Percentiles rank a stretch among this genome's conserved stretches.
phyloP scores from a whole-genome alignment of 1,139 yeast genomes.

The Pichiaceae sp. region DNA sequence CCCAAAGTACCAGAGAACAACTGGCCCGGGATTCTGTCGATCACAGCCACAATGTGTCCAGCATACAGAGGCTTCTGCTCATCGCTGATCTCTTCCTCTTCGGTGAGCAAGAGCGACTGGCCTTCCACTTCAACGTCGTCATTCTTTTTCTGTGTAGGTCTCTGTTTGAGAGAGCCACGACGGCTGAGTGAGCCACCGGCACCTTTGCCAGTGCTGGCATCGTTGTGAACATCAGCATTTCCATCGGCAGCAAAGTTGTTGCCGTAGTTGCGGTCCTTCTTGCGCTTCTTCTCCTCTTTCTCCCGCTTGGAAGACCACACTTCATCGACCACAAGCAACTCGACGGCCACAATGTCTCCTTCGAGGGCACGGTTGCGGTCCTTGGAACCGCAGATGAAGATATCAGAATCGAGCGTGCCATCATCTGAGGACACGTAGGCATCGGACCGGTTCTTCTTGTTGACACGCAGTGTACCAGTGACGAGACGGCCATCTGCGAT shows the following conservation, averaged over 20 bases:
- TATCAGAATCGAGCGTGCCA: conserved; percentile 91
- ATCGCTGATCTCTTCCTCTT: conserved; percentile 93
- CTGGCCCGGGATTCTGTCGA: conserved; percentile 96
- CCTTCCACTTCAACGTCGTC: conserved; percentile 99
- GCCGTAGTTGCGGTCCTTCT: conserved; percentile 48
- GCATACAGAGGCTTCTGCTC: conserved; percentile 92
- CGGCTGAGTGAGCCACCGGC: conserved; percentile 44
- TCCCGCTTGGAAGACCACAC: conserved; percentile 97
- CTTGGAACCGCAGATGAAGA: conserved; percentile 96
- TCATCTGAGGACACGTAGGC: conserved; percentile 90
- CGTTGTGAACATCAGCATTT: conserved; percentile 49
- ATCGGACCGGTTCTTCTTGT: conserved; percentile 91
- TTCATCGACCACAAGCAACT: conserved; percentile 87
- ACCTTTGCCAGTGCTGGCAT: conserved; percentile 42
- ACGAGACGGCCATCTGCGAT: conserved; percentile 87
- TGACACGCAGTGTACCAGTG: conserved; percentile 86
- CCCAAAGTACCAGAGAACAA: conserved; percentile 91
- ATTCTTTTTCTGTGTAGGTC: conserved; percentile 97
- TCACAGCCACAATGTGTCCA: conserved; percentile 96
- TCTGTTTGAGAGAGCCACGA: conserved; percentile 85
- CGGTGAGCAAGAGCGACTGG: conserved; percentile 80
- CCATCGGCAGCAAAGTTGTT: background rate
- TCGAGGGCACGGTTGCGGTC: conserved; percentile 96
- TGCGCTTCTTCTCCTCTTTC: conserved; percentile 92
- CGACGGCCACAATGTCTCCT: conserved; percentile 95